Evolutionary conservation across 495 filamentous ascomycete genomes (phyloP).

Genomic region (Chlorociboria aeruginascens): DNA sequence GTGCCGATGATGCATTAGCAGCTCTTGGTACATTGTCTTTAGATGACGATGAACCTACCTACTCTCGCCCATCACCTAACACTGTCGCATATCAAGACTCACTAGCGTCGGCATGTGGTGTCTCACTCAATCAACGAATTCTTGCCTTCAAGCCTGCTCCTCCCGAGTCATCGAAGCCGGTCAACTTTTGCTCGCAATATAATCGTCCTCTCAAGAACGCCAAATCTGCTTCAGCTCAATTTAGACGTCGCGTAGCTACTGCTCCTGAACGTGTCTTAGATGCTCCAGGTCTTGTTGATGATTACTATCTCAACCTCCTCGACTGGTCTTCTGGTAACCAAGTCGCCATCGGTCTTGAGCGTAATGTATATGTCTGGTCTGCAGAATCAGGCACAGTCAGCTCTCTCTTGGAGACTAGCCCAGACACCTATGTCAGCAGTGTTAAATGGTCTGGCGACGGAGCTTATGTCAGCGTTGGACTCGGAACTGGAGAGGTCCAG

Average conservation of each 20-base stretch:
- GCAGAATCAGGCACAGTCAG: constrained; percentile 82
- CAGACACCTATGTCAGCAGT: constrained; percentile 93
- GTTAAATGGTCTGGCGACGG: constrained; percentile 98
- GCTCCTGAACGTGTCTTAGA: constrained; percentile 96
- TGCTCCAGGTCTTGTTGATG: constrained; percentile 88
- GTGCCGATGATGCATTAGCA: constrained; percentile 62
- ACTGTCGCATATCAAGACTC: constrained; percentile 86
- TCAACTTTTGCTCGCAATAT: constrained; percentile 94
- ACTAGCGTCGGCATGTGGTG: constrained; percentile 81
- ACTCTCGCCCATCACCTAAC: constrained; percentile 73
- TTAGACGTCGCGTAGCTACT: constrained; percentile 80
- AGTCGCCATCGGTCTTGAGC: constrained; percentile 93
- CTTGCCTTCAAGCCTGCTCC: constrained; percentile 97
- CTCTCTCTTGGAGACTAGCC: constrained; percentile 69
- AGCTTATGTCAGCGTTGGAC: constrained; percentile 89
- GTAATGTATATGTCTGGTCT: constrained; percentile 98
- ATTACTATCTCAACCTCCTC: constrained; percentile 97
- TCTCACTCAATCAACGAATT: constrained; percentile 86
- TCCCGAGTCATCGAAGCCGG: constrained; percentile 93
- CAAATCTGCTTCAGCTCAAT: constrained; percentile 61
- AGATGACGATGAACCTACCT: constrained; percentile 40
- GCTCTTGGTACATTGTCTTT: constrained; percentile 70
- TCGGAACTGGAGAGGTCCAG: constrained; percentile 92
- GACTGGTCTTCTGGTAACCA: constrained; percentile 98
- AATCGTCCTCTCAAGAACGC: constrained; percentile 86